These are phyloP conservation scores for Wickerhamomyces subpelliculosus DNA, from an alignment of 805 yeast genomes.

Conservation along the genomic window DNA sequence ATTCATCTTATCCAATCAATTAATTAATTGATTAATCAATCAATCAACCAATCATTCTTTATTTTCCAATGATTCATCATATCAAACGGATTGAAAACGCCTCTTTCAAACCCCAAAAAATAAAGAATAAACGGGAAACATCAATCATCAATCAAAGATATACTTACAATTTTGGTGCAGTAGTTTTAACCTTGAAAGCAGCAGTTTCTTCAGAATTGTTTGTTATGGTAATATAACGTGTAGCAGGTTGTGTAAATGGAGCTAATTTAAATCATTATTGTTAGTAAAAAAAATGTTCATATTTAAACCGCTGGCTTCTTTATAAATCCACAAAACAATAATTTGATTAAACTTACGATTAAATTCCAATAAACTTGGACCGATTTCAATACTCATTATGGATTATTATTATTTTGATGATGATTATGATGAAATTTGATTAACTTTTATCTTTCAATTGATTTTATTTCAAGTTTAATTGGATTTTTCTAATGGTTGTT, in stretches of 20 bases:
- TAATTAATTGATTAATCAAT: too few species aligned
- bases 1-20: too few species aligned
- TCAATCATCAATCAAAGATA: too few species aligned
- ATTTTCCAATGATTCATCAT: too few species aligned
- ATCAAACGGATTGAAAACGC: too few species aligned
- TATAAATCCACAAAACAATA: neutral
- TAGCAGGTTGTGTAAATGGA: constrained; percentile 66
- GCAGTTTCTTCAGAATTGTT: constrained; percentile 55
- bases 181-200: constrained; percentile 95
- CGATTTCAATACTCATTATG: constrained; percentile 47
- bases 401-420: neutral
- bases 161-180: constrained; percentile 80
- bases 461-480: too few species aligned
- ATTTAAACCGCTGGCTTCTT: too few species aligned
- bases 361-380: constrained; percentile 69
- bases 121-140: neutral
- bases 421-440: neutral
- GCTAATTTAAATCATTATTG: constrained; percentile 33
- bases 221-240: constrained; percentile 43
- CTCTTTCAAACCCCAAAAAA: too few species aligned
- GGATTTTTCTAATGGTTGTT: too few species aligned
- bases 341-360: constrained; percentile 50
- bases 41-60: too few species aligned
- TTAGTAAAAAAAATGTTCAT: too few species aligned
- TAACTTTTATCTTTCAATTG: too few species aligned